Base-by-base conservation (phyloP, 371 early-diverging fungal genomes). In the Mortierella sp. region DNA sequence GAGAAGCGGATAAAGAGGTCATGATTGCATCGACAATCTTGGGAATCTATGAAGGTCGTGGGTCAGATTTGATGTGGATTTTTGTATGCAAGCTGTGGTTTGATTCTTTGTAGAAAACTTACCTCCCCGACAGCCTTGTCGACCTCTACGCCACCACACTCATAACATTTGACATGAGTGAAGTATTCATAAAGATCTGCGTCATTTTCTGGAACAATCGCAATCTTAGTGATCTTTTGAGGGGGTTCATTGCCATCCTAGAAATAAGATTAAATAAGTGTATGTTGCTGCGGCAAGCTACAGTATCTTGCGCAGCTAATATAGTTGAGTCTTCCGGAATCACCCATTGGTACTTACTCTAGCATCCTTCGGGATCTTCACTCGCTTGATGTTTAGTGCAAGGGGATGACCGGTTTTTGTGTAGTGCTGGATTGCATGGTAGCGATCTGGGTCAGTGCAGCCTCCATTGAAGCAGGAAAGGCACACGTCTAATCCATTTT, bases 391-490 rank as follows among this genome's bases (percentile, higher is more conserved):
- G 83, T 97, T 98, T 51, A 97, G 82, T 17, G 89, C 90, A 51
- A 98, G 76, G 15, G 94, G 87, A 76, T 98, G 99, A 0, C 84
- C 85, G 29, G 86, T 83, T 68, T 93, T 90, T 45, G 85, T 75
- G 51, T 82, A 87, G 83, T 98, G 98, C 31, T 88, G 85, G 57
- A 85, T 76, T 34, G 94, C 92, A 83, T 98, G 98, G 49, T 88
- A 73, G 66, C 92, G 85, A 10, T 85, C 85, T 0, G 80, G 64
- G 35, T 83, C 86, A 12, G 85, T 75, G 75, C 98, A 98, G 2
- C 96, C 96, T 29, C 96, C 96, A 72, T 96, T 96, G 80, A 95
- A 97, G 86, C 98, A 98, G 6, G 91, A 88, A 42, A 98, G 85
- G 72, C 98, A 98, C 15, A 98, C 96, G 79, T 97, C 95, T 66